Evolutionary conservation across 2,329 filamentous ascomycete species (phyloP).

Genomic region (Fusarium coicis): DNA sequence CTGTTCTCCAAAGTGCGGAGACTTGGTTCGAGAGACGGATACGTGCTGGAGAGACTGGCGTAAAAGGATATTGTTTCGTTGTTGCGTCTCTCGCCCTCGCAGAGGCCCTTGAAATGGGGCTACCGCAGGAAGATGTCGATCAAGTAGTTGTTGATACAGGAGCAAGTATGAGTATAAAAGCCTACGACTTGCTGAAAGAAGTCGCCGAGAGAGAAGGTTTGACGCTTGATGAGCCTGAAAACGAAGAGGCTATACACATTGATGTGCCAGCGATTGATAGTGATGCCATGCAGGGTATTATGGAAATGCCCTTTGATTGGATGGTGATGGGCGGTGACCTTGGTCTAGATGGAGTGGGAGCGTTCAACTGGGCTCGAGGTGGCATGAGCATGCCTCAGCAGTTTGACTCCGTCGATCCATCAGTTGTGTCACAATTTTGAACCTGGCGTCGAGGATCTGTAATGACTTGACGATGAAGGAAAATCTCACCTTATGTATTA

Average conservation of each 20-base stretch:
- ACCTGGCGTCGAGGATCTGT: neutral
- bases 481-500: conserved; percentile 5
- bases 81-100: conserved; percentile 48
- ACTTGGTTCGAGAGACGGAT: conserved; percentile 50
- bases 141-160: conserved; percentile 43
- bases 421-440: conserved; percentile 29
- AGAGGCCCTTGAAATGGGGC: conserved; percentile 47
- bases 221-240: conserved; percentile 8
- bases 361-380: conserved; percentile 29
- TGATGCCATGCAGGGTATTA: conserved; percentile 37
- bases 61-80: conserved; percentile 54
- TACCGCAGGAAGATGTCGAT: conserved; percentile 46
- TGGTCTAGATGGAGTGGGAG: conserved; percentile 38
- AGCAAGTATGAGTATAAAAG: conserved; percentile 40
- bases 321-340: conserved; percentile 34
- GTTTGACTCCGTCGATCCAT: conserved; percentile 32
- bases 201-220: conserved; percentile 45
- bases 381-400: conserved; percentile 14
- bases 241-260: conserved; percentile 6
- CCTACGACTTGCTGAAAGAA: conserved; percentile 49
- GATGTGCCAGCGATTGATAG: conserved; percentile 4
- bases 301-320: conserved; percentile 44
- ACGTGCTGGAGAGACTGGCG: conserved; percentile 56
- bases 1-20: conserved; percentile 44
- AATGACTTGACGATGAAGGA: neutral